Evolutionary conservation across 2,329 filamentous ascomycete genomes (phyloP), one percentile per base, ranked within the genome.

Genomic region (Pseudogymnoascus sp.): DNA sequence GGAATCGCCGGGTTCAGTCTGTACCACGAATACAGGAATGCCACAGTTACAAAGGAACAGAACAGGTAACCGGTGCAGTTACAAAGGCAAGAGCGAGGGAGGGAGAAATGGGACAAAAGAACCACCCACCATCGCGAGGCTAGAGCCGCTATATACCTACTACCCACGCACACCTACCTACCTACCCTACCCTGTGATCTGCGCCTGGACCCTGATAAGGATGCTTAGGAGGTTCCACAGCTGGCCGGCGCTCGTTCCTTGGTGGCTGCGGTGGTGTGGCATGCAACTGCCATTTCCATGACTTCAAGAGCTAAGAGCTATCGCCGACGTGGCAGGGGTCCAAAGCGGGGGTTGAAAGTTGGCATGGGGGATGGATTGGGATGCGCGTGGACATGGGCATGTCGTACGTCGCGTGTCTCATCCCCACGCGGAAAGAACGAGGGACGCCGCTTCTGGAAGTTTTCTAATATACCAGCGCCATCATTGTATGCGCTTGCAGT

Each of bases 241-340:
- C 46, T 14, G 2, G 24, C n/a, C 46, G 24, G 46, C 46, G 24
- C 46, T 53, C 24, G 3, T 53, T 53, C 46, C 46, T 8, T 53
- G 46, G 46, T 53, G 24, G 24, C 22, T 50, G 43, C 22, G 26
- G 24, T 53, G 46, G 46, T 31, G 46, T 24, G 46, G 46, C 24
- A 53, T 16, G 46, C 24, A 53, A 53, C 46, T 53, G 46, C 46
- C 24, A 53, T 31, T 53, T 53, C 24, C 46, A 31, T 53, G 24
- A 53, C 46, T 31, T 53, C 24, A 53, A 53, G 46, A 53, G 26
- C 46, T 53, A 53, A 53, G 46, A 53, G 14, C 46, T 53, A 53
- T 31, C 46, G 46, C 46, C 46, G 14, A 53, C 8, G 14, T 53
- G 31, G n/a, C 46, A 53, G 46, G 46, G 46, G 46, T 53, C 24